phyloP scores from a whole-genome alignment of 768 basidiomycete species.

The Cystobasidium tubakii region DNA sequence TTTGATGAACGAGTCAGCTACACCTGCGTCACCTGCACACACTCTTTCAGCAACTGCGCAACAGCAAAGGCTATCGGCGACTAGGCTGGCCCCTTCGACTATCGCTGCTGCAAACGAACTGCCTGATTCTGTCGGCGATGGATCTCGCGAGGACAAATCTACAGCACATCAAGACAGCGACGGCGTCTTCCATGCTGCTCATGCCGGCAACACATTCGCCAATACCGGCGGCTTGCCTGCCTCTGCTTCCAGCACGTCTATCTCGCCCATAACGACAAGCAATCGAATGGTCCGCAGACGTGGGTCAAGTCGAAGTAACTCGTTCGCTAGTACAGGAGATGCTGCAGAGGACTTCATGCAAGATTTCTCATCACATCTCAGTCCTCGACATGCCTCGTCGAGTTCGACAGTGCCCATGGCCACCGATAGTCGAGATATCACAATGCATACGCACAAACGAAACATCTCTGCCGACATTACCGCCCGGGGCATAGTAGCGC shows the following conservation, averaged over 20 bases:
- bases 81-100: not conserved
- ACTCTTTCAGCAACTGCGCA: not conserved
- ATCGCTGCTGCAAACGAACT: not conserved
- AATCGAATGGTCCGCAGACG: not conserved
- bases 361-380: not conserved
- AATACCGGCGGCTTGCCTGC: not conserved
- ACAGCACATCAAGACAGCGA: not conserved
- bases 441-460: not conserved
- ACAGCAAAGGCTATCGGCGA: not conserved
- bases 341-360: not conserved
- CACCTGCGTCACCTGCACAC: not conserved
- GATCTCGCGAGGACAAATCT: not conserved
- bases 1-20: not conserved
- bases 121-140: not conserved
- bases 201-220: not conserved
- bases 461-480: not conserved
- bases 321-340: not conserved
- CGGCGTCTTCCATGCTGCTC: no score
- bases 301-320: not conserved
- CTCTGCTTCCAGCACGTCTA: not conserved
- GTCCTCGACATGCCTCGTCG: not conserved
- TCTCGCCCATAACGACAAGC: not conserved
- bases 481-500: not conserved
- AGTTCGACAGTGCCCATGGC: no score
- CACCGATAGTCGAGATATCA: not conserved